Base-by-base conservation (phyloP, 225 moss, liverwort and hornwort species). In the Bryum argenteum region DNA sequence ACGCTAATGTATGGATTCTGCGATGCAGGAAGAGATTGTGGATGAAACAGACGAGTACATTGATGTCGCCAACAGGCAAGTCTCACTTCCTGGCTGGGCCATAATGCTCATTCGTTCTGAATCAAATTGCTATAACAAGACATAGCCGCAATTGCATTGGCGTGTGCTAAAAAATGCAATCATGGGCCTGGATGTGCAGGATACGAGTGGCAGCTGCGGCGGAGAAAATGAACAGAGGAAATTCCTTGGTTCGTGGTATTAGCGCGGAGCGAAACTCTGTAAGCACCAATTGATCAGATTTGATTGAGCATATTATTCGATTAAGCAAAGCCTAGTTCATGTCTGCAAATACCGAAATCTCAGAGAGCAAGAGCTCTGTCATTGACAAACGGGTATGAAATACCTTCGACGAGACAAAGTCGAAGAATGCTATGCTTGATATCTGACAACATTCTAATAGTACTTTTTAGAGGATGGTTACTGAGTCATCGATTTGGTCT, bases 21-120 rank as follows among this genome's bases (percentile, higher is more conserved):
- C 70, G 14, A 38, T 66, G 56, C 88, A 96, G 96, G 96, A 96
- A 69, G 96, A 96, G 83, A 96, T 96, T 61, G 86, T 93, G 69
- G 96, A 96, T 62, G 96, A 96, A 81, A 96, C 96, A 54, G 96
- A 96, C 71, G 96, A 93, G 59, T 96, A 72, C 61, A 87, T 96
- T 65, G 96, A 96, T 69, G 91, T 96, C 50, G 90, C 91, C 70
- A 90, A 91, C 65, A 96, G 79, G 96, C 93, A 73, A 14, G 10
- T 33, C 63, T 19, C 52, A 18, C 71, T 59, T 40, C 71, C 23
- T 52, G 16, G 11, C 23, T 52, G 16, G 11, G 11, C 37, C 69
- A 33, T 63, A 6, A 2, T 5, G 17, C 22, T 22, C 7, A 47
- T 8, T 24, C 18, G n/a, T 45, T 63, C 10, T 38, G 47, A 62